Evolutionary conservation across 768 basidiomycete species (phyloP).

Genomic region (Mycena pura): DNA sequence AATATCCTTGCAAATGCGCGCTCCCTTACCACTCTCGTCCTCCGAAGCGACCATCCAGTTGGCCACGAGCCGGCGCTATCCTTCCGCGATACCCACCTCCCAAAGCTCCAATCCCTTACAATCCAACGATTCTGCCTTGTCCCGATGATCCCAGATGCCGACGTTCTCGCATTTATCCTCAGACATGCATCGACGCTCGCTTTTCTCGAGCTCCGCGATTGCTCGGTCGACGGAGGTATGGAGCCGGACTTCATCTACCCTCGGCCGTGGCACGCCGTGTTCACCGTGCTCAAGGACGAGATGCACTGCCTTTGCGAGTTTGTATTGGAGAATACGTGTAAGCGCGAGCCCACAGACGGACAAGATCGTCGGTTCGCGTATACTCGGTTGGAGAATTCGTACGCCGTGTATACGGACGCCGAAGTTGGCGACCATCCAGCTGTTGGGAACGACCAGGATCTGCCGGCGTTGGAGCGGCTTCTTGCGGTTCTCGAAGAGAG

Average conservation of each 20-base stretch:
- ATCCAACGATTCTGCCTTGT: conserved; percentile 6
- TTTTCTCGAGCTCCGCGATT: conserved; percentile 4
- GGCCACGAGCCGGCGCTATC: neutral
- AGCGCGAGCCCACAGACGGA: too few relatives aligned
- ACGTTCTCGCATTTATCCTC: conserved; percentile 10
- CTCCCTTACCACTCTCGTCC: neutral
- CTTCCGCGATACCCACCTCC: neutral
- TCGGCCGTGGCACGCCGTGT: conserved; percentile 7
- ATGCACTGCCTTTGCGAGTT: neutral
- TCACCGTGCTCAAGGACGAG: conserved; percentile 1
- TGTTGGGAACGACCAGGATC: too few relatives aligned
- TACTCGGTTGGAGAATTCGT: too few relatives aligned
- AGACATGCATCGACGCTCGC: conserved; percentile 9
- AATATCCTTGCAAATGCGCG: neutral
- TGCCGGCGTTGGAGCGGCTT: too few relatives aligned
- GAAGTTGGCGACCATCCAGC: too few relatives aligned
- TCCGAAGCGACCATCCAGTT: conserved; percentile 4
- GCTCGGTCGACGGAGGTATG: conserved; percentile 5
- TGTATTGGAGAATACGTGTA: neutral
- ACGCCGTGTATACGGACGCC: too few relatives aligned
- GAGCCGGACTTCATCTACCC: neutral
- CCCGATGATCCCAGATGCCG: neutral
- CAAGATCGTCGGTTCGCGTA: too few relatives aligned
- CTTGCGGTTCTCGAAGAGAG: too few relatives aligned
- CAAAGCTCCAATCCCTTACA: neutral